These are phyloP conservation scores for Ceratocystis papillata DNA, from an alignment of 2,329 filamentous ascomycete genomes.

Conservation along the genomic window DNA sequence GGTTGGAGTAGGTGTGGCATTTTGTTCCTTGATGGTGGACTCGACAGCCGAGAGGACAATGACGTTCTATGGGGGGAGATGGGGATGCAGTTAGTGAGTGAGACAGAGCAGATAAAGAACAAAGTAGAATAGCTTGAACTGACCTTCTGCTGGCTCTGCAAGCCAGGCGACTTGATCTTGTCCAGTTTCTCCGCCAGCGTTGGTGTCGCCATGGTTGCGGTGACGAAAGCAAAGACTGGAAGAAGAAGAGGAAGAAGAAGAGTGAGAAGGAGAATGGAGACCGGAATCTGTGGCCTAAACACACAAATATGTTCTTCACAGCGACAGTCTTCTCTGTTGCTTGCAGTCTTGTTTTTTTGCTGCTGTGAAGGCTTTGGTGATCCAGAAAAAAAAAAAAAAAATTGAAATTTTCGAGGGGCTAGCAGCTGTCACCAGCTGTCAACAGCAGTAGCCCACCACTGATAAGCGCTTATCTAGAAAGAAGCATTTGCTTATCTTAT, in stretches of 20 bases:
- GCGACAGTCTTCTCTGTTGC: neutral
- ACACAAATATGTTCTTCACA: slow-evolving; percentile 8
- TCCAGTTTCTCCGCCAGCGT: slow-evolving; percentile 79
- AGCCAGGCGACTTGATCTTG: slow-evolving; percentile 93
- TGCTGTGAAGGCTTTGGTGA: slow-evolving; percentile 10
- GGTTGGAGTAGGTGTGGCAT: slow-evolving; percentile 70
- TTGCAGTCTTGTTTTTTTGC: slow-evolving; percentile 12
- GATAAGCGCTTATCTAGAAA: slow-evolving; percentile 21
- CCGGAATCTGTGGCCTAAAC: neutral
- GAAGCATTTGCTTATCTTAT: slow-evolving; percentile 21
- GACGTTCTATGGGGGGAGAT: slow-evolving; percentile 48
- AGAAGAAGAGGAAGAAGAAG: neutral
- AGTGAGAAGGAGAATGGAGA: neutral
- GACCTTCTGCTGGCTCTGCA: slow-evolving; percentile 90
- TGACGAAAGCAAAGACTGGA: slow-evolving; percentile 19
- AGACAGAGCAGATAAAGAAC: neutral
- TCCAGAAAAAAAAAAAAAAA: slow-evolving; percentile 15
- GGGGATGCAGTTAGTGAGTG: slow-evolving; percentile 10
- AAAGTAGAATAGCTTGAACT: slow-evolving; percentile 3
- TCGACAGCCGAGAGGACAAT: slow-evolving; percentile 86
- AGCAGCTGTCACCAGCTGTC: slow-evolving; percentile 1
- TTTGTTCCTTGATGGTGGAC: slow-evolving; percentile 80
- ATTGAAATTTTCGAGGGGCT: slow-evolving; percentile 23
- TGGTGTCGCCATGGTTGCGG: slow-evolving; percentile 37
- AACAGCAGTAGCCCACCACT: neutral